Base-by-base conservation (phyloP, 257 asterid genomes). In the Solanum sejunctum region DNA sequence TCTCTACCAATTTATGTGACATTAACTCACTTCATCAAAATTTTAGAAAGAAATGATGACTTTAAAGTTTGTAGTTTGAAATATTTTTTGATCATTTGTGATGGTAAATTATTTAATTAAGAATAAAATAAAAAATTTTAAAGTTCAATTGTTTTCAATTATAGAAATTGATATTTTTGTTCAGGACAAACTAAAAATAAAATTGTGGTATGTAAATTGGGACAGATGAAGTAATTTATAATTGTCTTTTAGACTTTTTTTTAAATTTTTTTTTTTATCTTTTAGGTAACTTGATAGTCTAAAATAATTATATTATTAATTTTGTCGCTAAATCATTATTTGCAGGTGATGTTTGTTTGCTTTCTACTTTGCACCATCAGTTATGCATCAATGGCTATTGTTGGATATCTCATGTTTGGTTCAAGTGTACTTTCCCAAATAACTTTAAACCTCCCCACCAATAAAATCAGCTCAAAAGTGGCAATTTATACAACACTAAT, bases 361-460 rank as follows among this genome's bases (percentile, higher is more conserved):
- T 96, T 95, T 85, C 18, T 87, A n/a, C 87, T 96, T 2, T 88
- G 95, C 55, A 95, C 98, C 4, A 45, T 89, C 73, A 89, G 91
- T 84, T 95, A 96, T 36, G 96, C 94, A 16, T 87, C 93, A n/a
- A 89, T 93, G 95, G 99, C 97, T 3, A 58, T 95, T 20, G 36
- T 93, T 70, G 98, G 98, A 23, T 95, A 95, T 82, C 61, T 95
- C 4, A 96, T 96, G 99, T 95, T 95, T 69, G 98, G 97, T 17
- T 78, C 95, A 17, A 21, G 82, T 4, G 88, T 92, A 20, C 67
- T 70, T 43, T 96, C 99, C 64, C 99, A 96, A 78, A 86, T 96
- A 43, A 95, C 99, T 3, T 51, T 96, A 90, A 93, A 93, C 85
- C 96, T 95, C 12, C 97, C 95, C 0, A 90, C 86, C 0, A 55